Evolutionary conservation across 257 asterid genomes (phyloP).

Genomic region (Forsythia viridissima): DNA sequence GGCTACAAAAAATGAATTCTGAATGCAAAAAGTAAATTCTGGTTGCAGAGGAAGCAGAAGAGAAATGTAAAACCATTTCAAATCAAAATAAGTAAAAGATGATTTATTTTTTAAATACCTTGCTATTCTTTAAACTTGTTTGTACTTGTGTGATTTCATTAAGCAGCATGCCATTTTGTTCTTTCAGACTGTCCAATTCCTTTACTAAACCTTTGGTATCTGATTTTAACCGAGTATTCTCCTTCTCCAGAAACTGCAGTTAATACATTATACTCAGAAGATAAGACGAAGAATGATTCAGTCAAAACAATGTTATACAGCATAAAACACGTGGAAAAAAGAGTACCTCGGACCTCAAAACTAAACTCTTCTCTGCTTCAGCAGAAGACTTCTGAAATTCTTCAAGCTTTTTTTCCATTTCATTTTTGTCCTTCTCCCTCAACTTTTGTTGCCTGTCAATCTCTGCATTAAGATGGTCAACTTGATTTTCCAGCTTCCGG

Average conservation of each 20-base stretch:
- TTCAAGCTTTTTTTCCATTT: constrained; percentile 53
- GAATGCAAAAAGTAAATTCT: neutral
- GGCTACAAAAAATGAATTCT: neutral
- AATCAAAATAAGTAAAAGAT: constrained; percentile 2
- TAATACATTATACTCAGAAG: constrained; percentile 16
- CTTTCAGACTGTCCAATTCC: constrained; percentile 47
- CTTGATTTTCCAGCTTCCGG: constrained; percentile 77
- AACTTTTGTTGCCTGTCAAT: constrained; percentile 71
- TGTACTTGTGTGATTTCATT: constrained; percentile 45
- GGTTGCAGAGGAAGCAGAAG: neutral
- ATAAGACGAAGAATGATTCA: constrained; percentile 2
- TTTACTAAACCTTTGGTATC: constrained; percentile 40
- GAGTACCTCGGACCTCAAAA: constrained; percentile 74
- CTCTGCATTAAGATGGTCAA: constrained; percentile 72
- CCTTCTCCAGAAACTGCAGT: constrained; percentile 53
- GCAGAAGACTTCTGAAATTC: constrained; percentile 57
- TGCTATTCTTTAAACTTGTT: constrained; percentile 35
- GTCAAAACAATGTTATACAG: neutral
- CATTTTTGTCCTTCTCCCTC: constrained; percentile 56
- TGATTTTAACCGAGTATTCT: constrained; percentile 44
- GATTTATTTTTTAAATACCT: constrained; percentile 32
- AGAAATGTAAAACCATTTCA: neutral
- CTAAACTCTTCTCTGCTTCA: constrained; percentile 58
- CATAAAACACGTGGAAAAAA: constrained; percentile 5
- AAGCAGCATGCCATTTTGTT: constrained; percentile 37